A percentile compares a stretch with the other conserved stretches of the same genome.
Conservation (phyloP, 2,329 filamentous ascomycete genomes). For the Capronia coronata region DNA sequence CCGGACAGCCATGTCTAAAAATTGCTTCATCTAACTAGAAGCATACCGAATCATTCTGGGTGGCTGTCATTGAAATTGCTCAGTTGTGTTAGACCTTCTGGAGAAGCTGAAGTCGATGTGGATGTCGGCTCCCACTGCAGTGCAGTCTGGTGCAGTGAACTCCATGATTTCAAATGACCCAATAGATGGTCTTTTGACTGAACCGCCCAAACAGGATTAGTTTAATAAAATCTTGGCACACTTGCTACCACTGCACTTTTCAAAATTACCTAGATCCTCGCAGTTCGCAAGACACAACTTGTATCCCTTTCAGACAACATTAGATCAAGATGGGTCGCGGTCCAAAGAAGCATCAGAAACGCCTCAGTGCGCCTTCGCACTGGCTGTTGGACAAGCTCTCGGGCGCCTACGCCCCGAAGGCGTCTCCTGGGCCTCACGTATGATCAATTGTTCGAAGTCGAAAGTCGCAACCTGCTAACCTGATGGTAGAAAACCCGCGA, state of each 20-base stretch:
- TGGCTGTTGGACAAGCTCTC: constrained; percentile 99
- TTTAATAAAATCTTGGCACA: constrained; percentile 7
- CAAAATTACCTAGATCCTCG: constrained; percentile 2
- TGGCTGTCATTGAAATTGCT: no score
- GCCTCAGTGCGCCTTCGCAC: constrained; percentile 96
- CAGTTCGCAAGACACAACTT: not conserved
- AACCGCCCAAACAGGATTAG: not conserved
- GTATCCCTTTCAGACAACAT: constrained; percentile 8
- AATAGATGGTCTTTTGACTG: not conserved
- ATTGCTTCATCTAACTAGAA: no score
- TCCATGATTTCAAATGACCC: constrained; percentile 12
- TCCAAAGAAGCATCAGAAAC: constrained; percentile 99
- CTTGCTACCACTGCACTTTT: not conserved
- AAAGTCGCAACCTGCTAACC: constrained; percentile 13
- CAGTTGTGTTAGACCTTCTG: no score
- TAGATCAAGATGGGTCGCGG: constrained; percentile 48
- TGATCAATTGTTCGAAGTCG: constrained; percentile 1
- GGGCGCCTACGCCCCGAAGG: constrained; percentile 69
- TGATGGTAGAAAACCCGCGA: constrained; percentile 90
- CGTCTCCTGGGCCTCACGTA: constrained; percentile 64
- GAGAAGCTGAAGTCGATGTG: no score
- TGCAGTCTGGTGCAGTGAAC: not conserved
- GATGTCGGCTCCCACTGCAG: no score
- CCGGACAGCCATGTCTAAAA: no score
- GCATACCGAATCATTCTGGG: no score